Evolutionary conservation across 2,329 filamentous ascomycete species (phyloP).

Genomic region (Aspergillus sp.): DNA sequence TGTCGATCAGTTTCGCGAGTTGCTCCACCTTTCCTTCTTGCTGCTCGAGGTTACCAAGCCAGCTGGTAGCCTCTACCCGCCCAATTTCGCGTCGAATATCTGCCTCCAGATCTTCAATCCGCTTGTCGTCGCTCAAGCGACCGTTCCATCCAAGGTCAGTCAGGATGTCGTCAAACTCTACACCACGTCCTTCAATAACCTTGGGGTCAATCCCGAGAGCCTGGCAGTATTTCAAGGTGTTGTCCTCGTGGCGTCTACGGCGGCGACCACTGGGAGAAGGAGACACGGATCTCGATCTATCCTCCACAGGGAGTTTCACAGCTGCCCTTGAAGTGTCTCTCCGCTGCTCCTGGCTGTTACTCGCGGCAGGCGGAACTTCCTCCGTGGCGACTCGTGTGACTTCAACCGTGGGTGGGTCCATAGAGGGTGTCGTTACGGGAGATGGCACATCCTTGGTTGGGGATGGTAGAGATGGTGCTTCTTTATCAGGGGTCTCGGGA

Average conservation of each 20-base stretch:
- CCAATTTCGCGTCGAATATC: slow-evolving; percentile 86
- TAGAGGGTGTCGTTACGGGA: slow-evolving; percentile 10
- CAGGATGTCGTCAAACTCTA: slow-evolving; percentile 78
- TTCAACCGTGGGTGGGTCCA: slow-evolving; percentile 36
- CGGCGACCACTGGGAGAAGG: slow-evolving; percentile 50
- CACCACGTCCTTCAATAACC: slow-evolving; percentile 71
- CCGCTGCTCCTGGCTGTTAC: slow-evolving; percentile 20
- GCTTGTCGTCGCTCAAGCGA: slow-evolving; percentile 69
- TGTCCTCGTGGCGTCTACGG: slow-evolving; percentile 64
- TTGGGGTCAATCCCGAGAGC: slow-evolving; percentile 73
- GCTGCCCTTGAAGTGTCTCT: slow-evolving; percentile 22
- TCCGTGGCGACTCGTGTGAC: slow-evolving; percentile 35
- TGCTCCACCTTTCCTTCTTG: slow-evolving; percentile 87
- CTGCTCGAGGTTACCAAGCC: slow-evolving; percentile 77
- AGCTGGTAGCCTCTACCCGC: slow-evolving; percentile 86
- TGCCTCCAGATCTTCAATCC: slow-evolving; percentile 74
- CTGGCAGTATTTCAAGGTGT: slow-evolving; percentile 75
- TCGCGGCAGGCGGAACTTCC: slow-evolving; percentile 20
- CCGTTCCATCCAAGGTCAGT: slow-evolving; percentile 89
- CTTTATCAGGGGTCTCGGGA: slow-evolving; percentile 28
- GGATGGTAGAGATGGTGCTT: slow-evolving; percentile 22
- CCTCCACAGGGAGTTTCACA: slow-evolving; percentile 19
- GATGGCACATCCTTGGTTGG: slow-evolving; percentile 12
- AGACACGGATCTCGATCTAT: slow-evolving; percentile 32
- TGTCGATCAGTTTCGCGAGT: slow-evolving; percentile 81